Evolutionary conservation across 2,329 filamentous ascomycete genomes (phyloP).

Genomic region (Rhynchosporium agropyri): DNA sequence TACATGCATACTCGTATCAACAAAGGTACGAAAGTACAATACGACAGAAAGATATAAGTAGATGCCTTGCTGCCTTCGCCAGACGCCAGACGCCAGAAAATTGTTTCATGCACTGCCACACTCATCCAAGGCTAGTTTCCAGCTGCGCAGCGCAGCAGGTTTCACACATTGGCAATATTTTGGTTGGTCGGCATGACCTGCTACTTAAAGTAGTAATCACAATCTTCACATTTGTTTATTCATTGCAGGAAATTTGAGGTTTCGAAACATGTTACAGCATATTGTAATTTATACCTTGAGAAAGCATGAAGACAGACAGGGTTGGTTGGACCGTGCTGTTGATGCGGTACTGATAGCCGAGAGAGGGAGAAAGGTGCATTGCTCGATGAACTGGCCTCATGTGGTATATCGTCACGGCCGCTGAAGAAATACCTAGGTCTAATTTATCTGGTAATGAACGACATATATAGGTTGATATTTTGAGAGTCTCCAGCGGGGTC

Average conservation of each 20-base stretch:
- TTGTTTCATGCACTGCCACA: conserved; percentile 28
- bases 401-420: too few species aligned
- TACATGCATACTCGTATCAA: not conserved
- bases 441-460: too few species aligned
- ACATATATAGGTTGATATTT: too few species aligned
- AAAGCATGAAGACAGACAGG: conserved; percentile 30
- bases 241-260: conserved; percentile 23
- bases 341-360: not conserved
- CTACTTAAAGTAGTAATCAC: not conserved
- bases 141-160: conserved; percentile 23
- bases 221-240: too few species aligned
- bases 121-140: conserved; percentile 12
- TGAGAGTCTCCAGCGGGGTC: too few species aligned
- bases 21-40: not conserved
- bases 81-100: too few species aligned
- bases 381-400: too few species aligned
- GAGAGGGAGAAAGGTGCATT: not conserved
- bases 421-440: too few species aligned
- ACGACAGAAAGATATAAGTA: too few species aligned
- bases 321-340: too few species aligned
- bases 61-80: too few species aligned
- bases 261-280: conserved; percentile 23
- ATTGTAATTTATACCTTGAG: conserved; percentile 23
- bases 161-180: conserved; percentile 19
- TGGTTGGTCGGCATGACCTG: conserved; percentile 17